Conservation (phyloP, 2,329 filamentous ascomycete genomes). For the Aureobasidium sp. region DNA sequence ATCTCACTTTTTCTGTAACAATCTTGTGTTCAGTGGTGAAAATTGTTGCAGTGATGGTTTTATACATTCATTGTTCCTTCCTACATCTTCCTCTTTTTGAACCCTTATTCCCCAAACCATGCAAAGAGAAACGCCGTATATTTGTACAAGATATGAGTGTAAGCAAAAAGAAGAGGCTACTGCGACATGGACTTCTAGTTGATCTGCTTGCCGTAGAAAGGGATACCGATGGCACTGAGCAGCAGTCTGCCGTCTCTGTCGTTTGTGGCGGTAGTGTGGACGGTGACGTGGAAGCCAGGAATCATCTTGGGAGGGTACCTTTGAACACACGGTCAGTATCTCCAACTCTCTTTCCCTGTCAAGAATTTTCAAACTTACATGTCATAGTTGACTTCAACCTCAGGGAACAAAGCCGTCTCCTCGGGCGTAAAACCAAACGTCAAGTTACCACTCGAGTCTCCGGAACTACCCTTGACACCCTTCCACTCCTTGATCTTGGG, state of each 20-base stretch:
- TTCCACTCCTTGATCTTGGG: conserved; percentile 95
- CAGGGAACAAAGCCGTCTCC: conserved; percentile 76
- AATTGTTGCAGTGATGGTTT: neutral
- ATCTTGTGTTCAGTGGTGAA: neutral
- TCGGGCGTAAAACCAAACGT: conserved; percentile 69
- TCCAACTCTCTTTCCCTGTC: neutral
- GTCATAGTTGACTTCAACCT: conserved; percentile 91
- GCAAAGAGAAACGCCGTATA: neutral
- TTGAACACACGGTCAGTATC: neutral
- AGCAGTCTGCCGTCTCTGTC: conserved; percentile 78
- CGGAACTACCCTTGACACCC: conserved; percentile 66
- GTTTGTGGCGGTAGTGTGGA: conserved; percentile 76
- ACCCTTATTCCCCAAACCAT: neutral
- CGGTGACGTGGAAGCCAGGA: conserved; percentile 72
- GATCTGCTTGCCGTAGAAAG: conserved; percentile 69
- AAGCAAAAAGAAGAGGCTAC: neutral
- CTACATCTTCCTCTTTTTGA: neutral
- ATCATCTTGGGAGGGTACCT: conserved; percentile 67
- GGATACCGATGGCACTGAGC: conserved; percentile 62
- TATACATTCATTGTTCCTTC: neutral
- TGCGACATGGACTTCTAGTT: conserved; percentile 29
- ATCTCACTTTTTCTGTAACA: neutral
- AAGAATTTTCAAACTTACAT: conserved; percentile 46
- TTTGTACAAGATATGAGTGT: neutral
- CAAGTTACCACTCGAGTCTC: conserved; percentile 84